phyloP scores from a whole-genome alignment of 1,284 basidiomycete species.

The Ganoderma meredithae region DNA sequence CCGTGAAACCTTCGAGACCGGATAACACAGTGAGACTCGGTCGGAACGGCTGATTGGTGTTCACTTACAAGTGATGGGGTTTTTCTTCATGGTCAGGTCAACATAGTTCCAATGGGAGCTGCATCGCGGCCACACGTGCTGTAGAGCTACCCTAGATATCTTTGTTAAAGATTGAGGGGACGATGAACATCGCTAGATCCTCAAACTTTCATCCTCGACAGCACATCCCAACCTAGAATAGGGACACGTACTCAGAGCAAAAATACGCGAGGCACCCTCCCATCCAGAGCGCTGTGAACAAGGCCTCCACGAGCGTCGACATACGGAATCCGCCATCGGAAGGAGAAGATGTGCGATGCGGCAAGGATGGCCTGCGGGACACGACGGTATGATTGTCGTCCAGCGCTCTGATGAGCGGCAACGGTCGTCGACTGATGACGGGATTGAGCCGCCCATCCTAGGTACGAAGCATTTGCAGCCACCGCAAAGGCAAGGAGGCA shows the following conservation, averaged over 20 bases:
- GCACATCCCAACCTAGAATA: constrained; percentile 11
- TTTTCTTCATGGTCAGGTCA: constrained; percentile 50
- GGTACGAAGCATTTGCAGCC: constrained; percentile 31
- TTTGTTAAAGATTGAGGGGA: constrained; percentile 27
- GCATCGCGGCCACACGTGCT: constrained; percentile 45
- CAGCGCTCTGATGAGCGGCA: not conserved
- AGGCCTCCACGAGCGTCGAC: constrained; percentile 36
- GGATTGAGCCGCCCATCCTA: constrained; percentile 35
- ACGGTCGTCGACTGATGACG: constrained; percentile 10
- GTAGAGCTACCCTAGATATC: constrained; percentile 41
- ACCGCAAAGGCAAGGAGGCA: constrained; percentile 33
- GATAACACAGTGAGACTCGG: not conserved
- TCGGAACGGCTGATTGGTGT: not conserved
- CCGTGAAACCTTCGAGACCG: constrained; percentile 44
- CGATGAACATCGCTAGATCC: not conserved
- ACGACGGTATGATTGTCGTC: constrained; percentile 27
- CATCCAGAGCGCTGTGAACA: constrained; percentile 37
- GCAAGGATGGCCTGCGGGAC: constrained; percentile 37
- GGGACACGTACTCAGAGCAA: constrained; percentile 36
- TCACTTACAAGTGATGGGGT: constrained; percentile 46
- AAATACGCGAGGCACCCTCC: constrained; percentile 38
- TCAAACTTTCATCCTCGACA: not conserved
- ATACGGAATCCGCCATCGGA: constrained; percentile 39
- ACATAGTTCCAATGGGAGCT: constrained; percentile 51
- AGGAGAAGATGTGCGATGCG: constrained; percentile 38